A percentile compares a stretch with the other conserved stretches of the same genome.
Evolutionary conservation across 2,329 filamentous ascomycete species (phyloP).

Genomic region (Microascus cirrosus): DNA sequence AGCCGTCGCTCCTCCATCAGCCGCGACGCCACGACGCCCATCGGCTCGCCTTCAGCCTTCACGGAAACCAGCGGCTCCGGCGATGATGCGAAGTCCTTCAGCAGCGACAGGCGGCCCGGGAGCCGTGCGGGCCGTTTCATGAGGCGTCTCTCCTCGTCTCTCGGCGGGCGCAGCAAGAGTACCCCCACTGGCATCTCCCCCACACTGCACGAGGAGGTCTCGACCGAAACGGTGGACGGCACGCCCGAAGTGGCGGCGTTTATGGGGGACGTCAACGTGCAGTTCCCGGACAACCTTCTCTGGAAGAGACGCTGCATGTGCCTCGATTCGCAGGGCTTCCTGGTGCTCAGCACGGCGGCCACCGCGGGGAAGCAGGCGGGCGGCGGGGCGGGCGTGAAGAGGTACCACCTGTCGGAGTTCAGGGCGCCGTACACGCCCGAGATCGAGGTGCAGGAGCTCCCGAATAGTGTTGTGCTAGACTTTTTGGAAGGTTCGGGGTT

Average conservation of each 20-base stretch:
- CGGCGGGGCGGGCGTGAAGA: constrained; percentile 45
- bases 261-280: constrained; percentile 87
- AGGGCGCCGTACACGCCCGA: constrained; percentile 70
- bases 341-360: constrained; percentile 58
- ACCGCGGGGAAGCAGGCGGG: constrained; percentile 33
- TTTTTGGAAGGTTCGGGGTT: constrained; percentile 50
- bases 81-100: constrained; percentile 30
- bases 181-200: constrained; percentile 31
- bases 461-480: constrained; percentile 64
- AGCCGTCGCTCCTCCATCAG: constrained; percentile 43
- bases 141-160: constrained; percentile 44
- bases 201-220: constrained; percentile 38
- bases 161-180: constrained; percentile 33
- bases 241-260: constrained; percentile 43
- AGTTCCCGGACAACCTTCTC: constrained; percentile 89
- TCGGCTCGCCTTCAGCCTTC: constrained; percentile 26
- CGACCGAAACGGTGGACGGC: constrained; percentile 18
- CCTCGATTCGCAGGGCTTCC: constrained; percentile 71
- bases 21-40: constrained; percentile 22
- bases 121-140: constrained; percentile 47
- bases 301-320: constrained; percentile 92
- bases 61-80: constrained; percentile 34
- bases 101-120: constrained; percentile 30
- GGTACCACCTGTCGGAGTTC: constrained; percentile 82
- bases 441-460: constrained; percentile 83